phyloP scores from a whole-genome alignment of 257 asterid species.

The Salvia rosmarinus region DNA sequence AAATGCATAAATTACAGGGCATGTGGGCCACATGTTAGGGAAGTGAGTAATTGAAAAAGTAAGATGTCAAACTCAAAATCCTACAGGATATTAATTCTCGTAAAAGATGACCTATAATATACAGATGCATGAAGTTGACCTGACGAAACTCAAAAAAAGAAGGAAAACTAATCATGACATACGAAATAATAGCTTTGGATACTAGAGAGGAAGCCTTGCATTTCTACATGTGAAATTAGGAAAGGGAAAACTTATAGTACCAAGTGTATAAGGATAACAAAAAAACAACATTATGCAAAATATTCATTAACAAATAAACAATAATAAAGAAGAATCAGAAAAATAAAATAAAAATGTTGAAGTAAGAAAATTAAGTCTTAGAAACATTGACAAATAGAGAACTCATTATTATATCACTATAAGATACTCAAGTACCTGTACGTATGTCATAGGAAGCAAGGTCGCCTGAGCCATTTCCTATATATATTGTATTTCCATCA shows the following conservation, averaged over 20 bases:
- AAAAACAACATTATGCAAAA: neutral
- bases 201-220: neutral
- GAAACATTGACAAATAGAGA: neutral
- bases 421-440: conserved; percentile 55
- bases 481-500: conserved; percentile 75
- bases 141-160: too few species aligned
- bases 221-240: neutral
- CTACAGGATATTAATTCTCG: neutral
- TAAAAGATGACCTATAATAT: neutral
- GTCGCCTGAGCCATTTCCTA: conserved; percentile 95
- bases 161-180: conserved; percentile 21
- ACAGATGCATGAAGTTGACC: conserved; percentile 5
- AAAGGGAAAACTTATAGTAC: neutral
- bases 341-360: neutral
- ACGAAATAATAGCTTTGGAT: neutral
- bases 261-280: neutral
- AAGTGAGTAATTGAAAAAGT: neutral
- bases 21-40: too few species aligned
- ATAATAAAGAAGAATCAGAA: neutral
- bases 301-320: neutral
- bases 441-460: conserved; percentile 91
- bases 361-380: neutral
- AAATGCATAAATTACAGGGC: neutral
- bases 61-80: conserved; percentile 9
- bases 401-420: conserved; percentile 2